Evolutionary conservation across 306 rosid species (phyloP).

Genomic region (Biancaea sappan): DNA sequence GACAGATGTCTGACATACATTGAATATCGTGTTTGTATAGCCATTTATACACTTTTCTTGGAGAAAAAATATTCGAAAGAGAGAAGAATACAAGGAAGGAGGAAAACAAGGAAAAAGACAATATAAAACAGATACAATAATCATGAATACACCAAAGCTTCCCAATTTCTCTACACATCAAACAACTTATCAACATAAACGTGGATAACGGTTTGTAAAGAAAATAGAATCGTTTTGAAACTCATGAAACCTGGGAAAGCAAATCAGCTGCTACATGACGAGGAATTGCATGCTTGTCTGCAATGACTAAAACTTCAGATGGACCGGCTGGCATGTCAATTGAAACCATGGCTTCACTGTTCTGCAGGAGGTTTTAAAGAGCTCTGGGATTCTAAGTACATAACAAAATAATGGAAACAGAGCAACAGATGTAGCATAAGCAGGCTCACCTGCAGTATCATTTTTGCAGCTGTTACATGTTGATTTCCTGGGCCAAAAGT

Average conservation of each 20-base stretch:
- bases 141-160: neutral
- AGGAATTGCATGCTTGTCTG: slow-evolving; percentile 80
- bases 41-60: neutral
- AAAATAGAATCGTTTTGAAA: neutral
- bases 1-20: neutral
- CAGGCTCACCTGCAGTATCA: slow-evolving; percentile 84
- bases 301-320: slow-evolving; percentile 97
- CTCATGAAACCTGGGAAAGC: slow-evolving; percentile 78
- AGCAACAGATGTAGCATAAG: neutral
- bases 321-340: slow-evolving; percentile 99
- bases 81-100: neutral
- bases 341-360: slow-evolving; percentile 97
- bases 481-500: slow-evolving; percentile 97
- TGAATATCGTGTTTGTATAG: neutral
- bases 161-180: neutral
- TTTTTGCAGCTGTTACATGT: slow-evolving; percentile 97
- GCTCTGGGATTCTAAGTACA: too few species aligned
- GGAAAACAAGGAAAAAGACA: neutral
- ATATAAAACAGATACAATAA: neutral
- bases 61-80: neutral
- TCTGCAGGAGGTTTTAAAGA: slow-evolving; percentile 48
- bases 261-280: slow-evolving; percentile 93
- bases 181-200: too few species aligned
- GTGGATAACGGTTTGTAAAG: neutral
- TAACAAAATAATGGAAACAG: neutral